Evolutionary conservation across 805 yeast genomes (phyloP).

Genomic region (Teunomyces kruisii): DNA sequence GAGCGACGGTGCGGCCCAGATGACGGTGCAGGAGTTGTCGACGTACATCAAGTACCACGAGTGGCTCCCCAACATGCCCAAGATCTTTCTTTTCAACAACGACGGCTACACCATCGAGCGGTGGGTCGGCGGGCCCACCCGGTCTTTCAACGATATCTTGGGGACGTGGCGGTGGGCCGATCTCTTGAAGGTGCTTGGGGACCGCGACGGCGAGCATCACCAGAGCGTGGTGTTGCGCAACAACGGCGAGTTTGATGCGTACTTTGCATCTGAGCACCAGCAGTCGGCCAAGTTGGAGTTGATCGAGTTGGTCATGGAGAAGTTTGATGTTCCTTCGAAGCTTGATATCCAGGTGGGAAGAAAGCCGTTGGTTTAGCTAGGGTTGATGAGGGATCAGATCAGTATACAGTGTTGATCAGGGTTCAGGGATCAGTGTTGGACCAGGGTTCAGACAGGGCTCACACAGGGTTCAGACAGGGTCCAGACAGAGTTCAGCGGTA

Average conservation of each 20-base stretch:
- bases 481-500: no score
- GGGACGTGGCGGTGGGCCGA: slow-evolving; percentile 81
- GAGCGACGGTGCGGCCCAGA: slow-evolving; percentile 95
- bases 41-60: slow-evolving; percentile 54
- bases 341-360: slow-evolving; percentile 11
- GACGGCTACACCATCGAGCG: slow-evolving; percentile 90
- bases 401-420: no score
- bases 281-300: slow-evolving; percentile 20
- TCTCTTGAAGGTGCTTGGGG: slow-evolving; percentile 66
- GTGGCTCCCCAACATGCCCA: slow-evolving; percentile 48
- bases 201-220: slow-evolving; percentile 22
- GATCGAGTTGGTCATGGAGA: slow-evolving; percentile 25
- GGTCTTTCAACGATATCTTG: slow-evolving; percentile 79
- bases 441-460: no score
- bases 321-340: slow-evolving; percentile 27
- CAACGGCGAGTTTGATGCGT: slow-evolving; percentile 19
- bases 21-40: slow-evolving; percentile 86
- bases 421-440: no score
- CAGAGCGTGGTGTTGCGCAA: slow-evolving; percentile 18
- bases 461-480: no score
- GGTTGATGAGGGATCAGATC: no score
- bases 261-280: background rate
- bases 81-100: slow-evolving; percentile 76
- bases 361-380: background rate
- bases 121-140: slow-evolving; percentile 73